These are phyloP conservation scores for Arachnopeziza araneosa DNA, from an alignment of 2,329 filamentous ascomycete genomes.

Conservation along the genomic window DNA sequence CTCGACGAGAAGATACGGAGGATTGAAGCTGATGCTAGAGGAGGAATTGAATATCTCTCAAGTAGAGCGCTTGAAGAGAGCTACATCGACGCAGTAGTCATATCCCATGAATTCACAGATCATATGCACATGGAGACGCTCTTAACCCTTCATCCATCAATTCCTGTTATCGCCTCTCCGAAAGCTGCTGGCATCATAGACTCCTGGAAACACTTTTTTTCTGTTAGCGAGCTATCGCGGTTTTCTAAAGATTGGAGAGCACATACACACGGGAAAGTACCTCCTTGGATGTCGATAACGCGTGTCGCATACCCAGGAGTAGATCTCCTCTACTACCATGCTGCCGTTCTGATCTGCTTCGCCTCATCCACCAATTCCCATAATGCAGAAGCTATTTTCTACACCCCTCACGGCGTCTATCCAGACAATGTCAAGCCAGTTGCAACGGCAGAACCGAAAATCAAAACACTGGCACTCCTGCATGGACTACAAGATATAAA, in stretches of 20 bases:
- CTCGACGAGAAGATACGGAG: slow-evolving; percentile 46
- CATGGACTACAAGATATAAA: slow-evolving; percentile 60
- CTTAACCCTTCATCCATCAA: slow-evolving; percentile 44
- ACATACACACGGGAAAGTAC: slow-evolving; percentile 33
- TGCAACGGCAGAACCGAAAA: slow-evolving; percentile 20
- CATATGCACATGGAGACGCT: slow-evolving; percentile 58
- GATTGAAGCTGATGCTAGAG: slow-evolving; percentile 36
- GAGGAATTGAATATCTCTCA: not conserved
- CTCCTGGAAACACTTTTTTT: slow-evolving; percentile 54
- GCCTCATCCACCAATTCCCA: slow-evolving; percentile 13
- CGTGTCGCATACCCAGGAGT: slow-evolving; percentile 49
- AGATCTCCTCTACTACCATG: slow-evolving; percentile 52
- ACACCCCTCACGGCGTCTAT: slow-evolving; percentile 58
- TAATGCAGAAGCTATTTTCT: slow-evolving; percentile 51
- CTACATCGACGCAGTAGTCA: slow-evolving; percentile 51
- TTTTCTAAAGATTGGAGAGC: slow-evolving; percentile 30
- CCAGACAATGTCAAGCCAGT: slow-evolving; percentile 41
- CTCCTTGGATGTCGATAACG: slow-evolving; percentile 56
- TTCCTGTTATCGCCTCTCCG: slow-evolving; percentile 55
- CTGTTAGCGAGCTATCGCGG: slow-evolving; percentile 37
- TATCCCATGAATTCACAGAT: slow-evolving; percentile 64
- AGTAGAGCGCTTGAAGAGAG: slow-evolving; percentile 13
- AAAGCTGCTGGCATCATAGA: slow-evolving; percentile 52
- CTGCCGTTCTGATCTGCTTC: slow-evolving; percentile 55
- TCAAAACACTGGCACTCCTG: slow-evolving; percentile 52